Evolutionary conservation across 2,329 filamentous ascomycete species (phyloP), one percentile per base, ranked within the genome.

Genomic region (Paradendryphiella salina): DNA sequence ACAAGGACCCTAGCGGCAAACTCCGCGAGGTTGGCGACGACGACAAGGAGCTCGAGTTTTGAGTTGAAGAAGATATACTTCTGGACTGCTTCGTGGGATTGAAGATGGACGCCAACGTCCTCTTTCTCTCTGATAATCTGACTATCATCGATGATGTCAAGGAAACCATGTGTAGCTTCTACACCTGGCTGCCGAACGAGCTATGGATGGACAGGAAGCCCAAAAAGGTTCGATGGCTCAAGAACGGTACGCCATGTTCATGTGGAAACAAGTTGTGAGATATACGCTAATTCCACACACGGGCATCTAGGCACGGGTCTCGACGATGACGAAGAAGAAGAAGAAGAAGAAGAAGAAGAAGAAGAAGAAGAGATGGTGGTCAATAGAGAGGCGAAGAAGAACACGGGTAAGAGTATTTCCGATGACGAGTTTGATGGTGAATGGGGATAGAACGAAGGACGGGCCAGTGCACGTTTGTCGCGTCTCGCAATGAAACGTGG

Each of bases 61-160:
- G 88, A 64, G 66, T 96, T 3, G 91, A 96, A 53, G 80, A 84
- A 20, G 70, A 79, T 4, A 69, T 83, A 2, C 72, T 88, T 14
- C 53, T 76, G 21, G 75, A 82, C 47, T 82, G 88, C 64, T 81
- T 82, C 51, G 71, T 80, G 0, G 89, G 90, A 0, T 72, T 79
- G 73, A 79, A 77, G 66, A 65, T 80, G 39, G 63, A 74, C 29
- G 76, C 66, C 5, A 60, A 44, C 11, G 54, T 72, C 14, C 23
- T 71, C 21, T 59, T 54, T 2, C 52, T 72, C 6, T 52, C 59
- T 4, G 56, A 56, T 21, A 64, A 61, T 26, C 55, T 73, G 34
- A 59, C 40, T 7, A 60, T 72, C n/a, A 52, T 73, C 35, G 76
- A 79, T 43, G 60, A 67, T 10, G 61, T 77, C 40, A 65, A 65